These are phyloP conservation scores for Alternaria conjuncta DNA, from an alignment of 2,329 filamentous ascomycete species.

Conservation along the genomic window DNA sequence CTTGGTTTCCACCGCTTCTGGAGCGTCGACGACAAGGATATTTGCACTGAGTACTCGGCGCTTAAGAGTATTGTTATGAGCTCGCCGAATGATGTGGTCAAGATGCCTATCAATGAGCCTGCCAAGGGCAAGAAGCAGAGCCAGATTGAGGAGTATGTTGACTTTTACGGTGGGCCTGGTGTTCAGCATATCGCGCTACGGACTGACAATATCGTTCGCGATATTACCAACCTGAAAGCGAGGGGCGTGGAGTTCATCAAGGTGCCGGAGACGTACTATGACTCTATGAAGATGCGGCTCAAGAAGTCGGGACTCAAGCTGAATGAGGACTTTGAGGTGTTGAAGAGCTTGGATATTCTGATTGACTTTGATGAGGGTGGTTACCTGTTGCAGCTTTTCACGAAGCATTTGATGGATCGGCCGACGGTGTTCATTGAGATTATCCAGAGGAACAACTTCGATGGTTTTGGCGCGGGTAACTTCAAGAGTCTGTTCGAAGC, in stretches of 20 bases:
- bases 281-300: slow-evolving; percentile 74
- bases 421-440: slow-evolving; percentile 97
- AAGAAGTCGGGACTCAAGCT: slow-evolving; percentile 67
- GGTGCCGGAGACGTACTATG: slow-evolving; percentile 87
- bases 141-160: slow-evolving; percentile 87
- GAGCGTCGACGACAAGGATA: slow-evolving; percentile 92
- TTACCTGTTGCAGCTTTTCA: slow-evolving; percentile 72
- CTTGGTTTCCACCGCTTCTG: slow-evolving; percentile 97
- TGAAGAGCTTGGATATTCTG: slow-evolving; percentile 81
- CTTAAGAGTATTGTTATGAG: slow-evolving; percentile 91
- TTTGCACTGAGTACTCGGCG: slow-evolving; percentile 90
- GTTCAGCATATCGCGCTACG: slow-evolving; percentile 93
- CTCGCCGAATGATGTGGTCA: slow-evolving; percentile 81
- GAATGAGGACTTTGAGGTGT: slow-evolving; percentile 77
- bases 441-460: slow-evolving; percentile 89
- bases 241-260: slow-evolving; percentile 92
- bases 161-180: slow-evolving; percentile 87
- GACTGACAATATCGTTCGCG: slow-evolving; percentile 77
- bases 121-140: slow-evolving; percentile 87
- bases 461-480: slow-evolving; percentile 92
- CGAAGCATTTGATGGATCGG: slow-evolving; percentile 84
- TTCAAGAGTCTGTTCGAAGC: slow-evolving; percentile 96
- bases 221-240: slow-evolving; percentile 80
- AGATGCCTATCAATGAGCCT: slow-evolving; percentile 99
- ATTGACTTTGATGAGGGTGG: slow-evolving; percentile 95